Conservation (phyloP, 805 yeast genomes). For the Lipomyces spencermartinsiae region DNA sequence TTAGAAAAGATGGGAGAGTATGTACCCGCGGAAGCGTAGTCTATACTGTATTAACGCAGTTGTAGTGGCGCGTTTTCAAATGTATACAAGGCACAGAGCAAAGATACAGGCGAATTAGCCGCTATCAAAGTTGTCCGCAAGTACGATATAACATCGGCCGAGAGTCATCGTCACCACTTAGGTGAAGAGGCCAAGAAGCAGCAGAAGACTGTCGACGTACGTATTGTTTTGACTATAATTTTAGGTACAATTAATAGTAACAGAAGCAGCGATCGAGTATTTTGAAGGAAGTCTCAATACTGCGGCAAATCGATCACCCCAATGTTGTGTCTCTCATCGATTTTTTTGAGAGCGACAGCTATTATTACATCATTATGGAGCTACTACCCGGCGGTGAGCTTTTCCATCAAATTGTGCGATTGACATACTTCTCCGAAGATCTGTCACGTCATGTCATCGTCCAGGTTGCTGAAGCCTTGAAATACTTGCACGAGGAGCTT, state of each 20-base stretch:
- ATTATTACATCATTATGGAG: slow-evolving; percentile 71
- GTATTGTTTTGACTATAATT: neutral
- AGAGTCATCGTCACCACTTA: slow-evolving; percentile 28
- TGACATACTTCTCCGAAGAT: slow-evolving; percentile 76
- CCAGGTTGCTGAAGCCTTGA: slow-evolving; percentile 73
- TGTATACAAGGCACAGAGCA: slow-evolving; percentile 74
- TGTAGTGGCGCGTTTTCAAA: slow-evolving; percentile 80
- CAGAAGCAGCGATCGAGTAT: slow-evolving; percentile 54
- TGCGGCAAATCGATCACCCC: slow-evolving; percentile 67
- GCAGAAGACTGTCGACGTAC: slow-evolving; percentile 37
- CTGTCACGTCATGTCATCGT: slow-evolving; percentile 72
- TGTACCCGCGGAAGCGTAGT: neutral
- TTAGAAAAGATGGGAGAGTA: slow-evolving; percentile 54
- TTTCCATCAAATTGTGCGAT: slow-evolving; percentile 77
- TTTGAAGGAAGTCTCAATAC: slow-evolving; percentile 73
- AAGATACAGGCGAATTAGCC: slow-evolving; percentile 53
- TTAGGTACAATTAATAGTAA: slow-evolving; percentile 6
- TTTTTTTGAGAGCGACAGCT: slow-evolving; percentile 57
- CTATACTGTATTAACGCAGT: neutral
- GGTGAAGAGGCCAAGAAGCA: slow-evolving; percentile 37
- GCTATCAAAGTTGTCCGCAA: slow-evolving; percentile 82
- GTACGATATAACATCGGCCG: slow-evolving; percentile 44
- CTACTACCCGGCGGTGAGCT: slow-evolving; percentile 79
- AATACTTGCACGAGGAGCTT: slow-evolving; percentile 72
- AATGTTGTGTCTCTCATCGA: slow-evolving; percentile 64